Conservation (phyloP, 179 eudicot species). For the Spinacia oleracea region DNA sequence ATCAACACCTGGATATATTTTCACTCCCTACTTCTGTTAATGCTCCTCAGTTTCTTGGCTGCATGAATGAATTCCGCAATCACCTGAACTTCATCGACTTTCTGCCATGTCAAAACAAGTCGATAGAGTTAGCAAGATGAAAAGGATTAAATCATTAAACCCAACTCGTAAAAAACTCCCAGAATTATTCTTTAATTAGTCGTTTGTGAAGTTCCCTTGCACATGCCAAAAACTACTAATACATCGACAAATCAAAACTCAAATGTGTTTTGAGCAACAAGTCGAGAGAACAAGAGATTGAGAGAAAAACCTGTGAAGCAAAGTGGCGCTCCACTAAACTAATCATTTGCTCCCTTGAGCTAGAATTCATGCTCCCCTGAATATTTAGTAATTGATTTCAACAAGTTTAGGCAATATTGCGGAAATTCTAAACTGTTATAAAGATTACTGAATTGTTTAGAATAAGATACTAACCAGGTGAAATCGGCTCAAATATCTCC, state of each 20-base stretch:
- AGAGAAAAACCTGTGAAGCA: slow-evolving; percentile 60
- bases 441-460: not conserved
- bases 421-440: not conserved
- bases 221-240: too few relatives aligned
- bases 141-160: too few relatives aligned
- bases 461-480: slow-evolving; percentile 57
- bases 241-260: not conserved
- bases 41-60: slow-evolving; percentile 65
- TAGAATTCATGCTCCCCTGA: slow-evolving; percentile 62
- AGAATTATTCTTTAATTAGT: too few relatives aligned
- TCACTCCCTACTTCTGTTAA: slow-evolving; percentile 30
- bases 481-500: slow-evolving; percentile 85
- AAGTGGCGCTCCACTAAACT: slow-evolving; percentile 77
- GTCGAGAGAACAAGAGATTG: not conserved
- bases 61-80: slow-evolving; percentile 66
- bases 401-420: slow-evolving; percentile 5
- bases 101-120: slow-evolving; percentile 37
- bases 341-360: slow-evolving; percentile 67
- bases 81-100: slow-evolving; percentile 78
- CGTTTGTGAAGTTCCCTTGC: too few relatives aligned
- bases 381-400: not conserved
- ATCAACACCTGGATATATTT: slow-evolving; percentile 6
- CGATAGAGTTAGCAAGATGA: not conserved
- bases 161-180: too few relatives aligned
- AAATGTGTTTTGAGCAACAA: not conserved